Conservation (phyloP, 2,329 filamentous ascomycete genomes). For the Fusarium pseudocircinatum region DNA sequence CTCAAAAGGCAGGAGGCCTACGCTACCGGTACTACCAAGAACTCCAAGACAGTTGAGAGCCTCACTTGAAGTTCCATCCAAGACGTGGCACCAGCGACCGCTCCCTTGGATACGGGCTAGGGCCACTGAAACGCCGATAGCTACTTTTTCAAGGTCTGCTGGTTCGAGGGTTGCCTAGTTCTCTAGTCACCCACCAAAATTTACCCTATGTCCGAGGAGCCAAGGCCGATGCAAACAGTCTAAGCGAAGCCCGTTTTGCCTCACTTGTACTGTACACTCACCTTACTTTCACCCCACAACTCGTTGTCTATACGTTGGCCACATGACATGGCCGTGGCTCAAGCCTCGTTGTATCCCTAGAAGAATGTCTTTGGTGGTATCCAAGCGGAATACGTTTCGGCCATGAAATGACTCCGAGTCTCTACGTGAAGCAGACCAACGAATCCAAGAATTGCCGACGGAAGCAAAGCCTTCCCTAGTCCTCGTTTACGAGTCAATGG, state of each 20-base stretch:
- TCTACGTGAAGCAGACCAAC: conserved; percentile 14
- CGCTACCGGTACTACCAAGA: conserved; percentile 24
- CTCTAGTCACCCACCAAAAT: conserved; percentile 2
- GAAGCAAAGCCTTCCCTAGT: not conserved
- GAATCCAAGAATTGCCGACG: conserved; percentile 25
- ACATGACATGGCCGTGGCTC: conserved; percentile 1
- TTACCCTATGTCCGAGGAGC: not conserved
- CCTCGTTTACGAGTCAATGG: conserved; percentile 14
- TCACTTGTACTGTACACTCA: conserved; percentile 1
- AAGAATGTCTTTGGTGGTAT: not conserved
- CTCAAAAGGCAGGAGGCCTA: conserved; percentile 28
- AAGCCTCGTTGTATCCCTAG: conserved; percentile 3
- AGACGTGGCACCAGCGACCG: conserved; percentile 38
- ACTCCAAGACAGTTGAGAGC: conserved; percentile 22
- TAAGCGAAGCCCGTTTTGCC: not conserved
- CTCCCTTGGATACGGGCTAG: conserved; percentile 19
- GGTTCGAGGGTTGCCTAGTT: not conserved
- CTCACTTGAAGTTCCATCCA: conserved; percentile 26
- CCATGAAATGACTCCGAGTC: not conserved
- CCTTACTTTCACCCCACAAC: not conserved
- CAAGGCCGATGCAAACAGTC: not conserved
- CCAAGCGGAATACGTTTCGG: conserved; percentile 6
- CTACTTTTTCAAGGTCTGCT: conserved; percentile 1
- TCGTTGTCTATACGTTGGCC: conserved; percentile 10
- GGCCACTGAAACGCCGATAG: conserved; percentile 4